Evolutionary conservation across 1,139 yeast genomes (phyloP).

Genomic region (Saccharomyces pastorianus): DNA sequence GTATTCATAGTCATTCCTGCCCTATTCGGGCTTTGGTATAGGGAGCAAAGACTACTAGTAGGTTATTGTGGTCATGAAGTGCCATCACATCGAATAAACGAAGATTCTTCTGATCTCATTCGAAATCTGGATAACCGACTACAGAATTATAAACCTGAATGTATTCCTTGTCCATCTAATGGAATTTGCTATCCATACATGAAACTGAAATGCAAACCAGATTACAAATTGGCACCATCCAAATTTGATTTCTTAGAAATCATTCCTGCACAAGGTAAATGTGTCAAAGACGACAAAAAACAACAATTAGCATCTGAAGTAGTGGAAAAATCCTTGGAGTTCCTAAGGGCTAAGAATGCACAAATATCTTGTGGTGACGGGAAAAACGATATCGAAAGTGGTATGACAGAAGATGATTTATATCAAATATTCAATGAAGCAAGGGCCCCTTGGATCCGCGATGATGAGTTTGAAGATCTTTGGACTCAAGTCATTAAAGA

Average conservation of each 20-base stretch:
- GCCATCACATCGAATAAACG: slow-evolving; percentile 23
- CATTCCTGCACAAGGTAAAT: slow-evolving; percentile 53
- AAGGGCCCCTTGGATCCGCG: slow-evolving; percentile 46
- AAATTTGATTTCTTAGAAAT: slow-evolving; percentile 49
- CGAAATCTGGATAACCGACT: slow-evolving; percentile 10
- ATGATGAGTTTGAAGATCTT: slow-evolving; percentile 69
- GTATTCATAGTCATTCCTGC: slow-evolving; percentile 19
- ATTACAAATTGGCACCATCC: slow-evolving; percentile 49
- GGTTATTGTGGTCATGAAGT: slow-evolving; percentile 67
- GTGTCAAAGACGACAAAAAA: slow-evolving; percentile 72
- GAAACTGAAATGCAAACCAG: slow-evolving; percentile 60
- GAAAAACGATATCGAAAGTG: slow-evolving; percentile 39
- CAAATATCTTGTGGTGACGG: slow-evolving; percentile 47
- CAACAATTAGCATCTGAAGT: slow-evolving; percentile 61
- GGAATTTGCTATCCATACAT: slow-evolving; percentile 63
- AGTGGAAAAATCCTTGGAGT: slow-evolving; percentile 57
- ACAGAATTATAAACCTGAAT: slow-evolving; percentile 43
- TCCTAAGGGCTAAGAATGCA: slow-evolving; percentile 65
- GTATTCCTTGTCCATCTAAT: slow-evolving; percentile 74
- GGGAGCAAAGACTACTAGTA: slow-evolving; percentile 48
- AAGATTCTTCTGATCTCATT: background rate
- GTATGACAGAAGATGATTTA: slow-evolving; percentile 43
- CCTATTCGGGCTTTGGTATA: slow-evolving; percentile 47
- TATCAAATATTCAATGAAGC: slow-evolving; percentile 53
- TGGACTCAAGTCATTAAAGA: slow-evolving; percentile 65